Conservation (phyloP, 345 rosid species). For the Lumnitzera racemosa region DNA sequence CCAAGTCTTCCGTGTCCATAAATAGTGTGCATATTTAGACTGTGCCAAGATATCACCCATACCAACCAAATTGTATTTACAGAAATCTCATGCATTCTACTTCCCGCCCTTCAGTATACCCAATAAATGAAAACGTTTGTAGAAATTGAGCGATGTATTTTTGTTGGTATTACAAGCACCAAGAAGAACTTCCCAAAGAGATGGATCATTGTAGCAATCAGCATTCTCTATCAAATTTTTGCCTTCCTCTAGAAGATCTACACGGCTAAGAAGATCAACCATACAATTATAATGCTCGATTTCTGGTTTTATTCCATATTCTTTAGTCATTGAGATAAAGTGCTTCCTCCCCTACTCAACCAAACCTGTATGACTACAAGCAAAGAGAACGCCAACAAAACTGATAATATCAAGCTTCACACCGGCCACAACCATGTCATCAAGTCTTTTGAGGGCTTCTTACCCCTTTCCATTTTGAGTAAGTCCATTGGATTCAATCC, state of each 20-base stretch:
- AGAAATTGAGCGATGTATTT: too few relatives aligned
- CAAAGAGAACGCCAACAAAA: conserved; percentile 76
- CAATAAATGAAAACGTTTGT: too few relatives aligned
- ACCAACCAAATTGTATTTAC: too few relatives aligned
- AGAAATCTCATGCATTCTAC: too few relatives aligned
- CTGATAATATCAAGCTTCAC: conserved; percentile 67
- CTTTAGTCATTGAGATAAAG: conserved; percentile 44
- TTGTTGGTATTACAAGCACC: conserved; percentile 53
- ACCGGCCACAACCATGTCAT: conserved; percentile 47
- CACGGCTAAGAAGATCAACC: conserved; percentile 88
- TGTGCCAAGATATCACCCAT: too few relatives aligned
- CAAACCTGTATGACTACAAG: conserved; percentile 81
- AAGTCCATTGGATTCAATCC: conserved; percentile 65
- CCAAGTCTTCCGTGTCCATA: too few relatives aligned
- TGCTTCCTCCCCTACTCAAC: conserved; percentile 51
- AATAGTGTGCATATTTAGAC: too few relatives aligned
- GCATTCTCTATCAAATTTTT: conserved; percentile 57
- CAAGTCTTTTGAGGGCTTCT: conserved; percentile 54
- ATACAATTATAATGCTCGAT: conserved; percentile 82
- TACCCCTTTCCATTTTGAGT: conserved; percentile 78
- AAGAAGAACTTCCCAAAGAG: conserved; percentile 85
- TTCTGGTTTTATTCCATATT: conserved; percentile 55
- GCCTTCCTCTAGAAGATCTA: conserved; percentile 80
- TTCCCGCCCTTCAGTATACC: too few relatives aligned
- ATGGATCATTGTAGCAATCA: conserved; percentile 47